Conservation (phyloP, 225 moss, liverwort and hornwort species). For the Bryoerythrophyllum caledonicum region DNA sequence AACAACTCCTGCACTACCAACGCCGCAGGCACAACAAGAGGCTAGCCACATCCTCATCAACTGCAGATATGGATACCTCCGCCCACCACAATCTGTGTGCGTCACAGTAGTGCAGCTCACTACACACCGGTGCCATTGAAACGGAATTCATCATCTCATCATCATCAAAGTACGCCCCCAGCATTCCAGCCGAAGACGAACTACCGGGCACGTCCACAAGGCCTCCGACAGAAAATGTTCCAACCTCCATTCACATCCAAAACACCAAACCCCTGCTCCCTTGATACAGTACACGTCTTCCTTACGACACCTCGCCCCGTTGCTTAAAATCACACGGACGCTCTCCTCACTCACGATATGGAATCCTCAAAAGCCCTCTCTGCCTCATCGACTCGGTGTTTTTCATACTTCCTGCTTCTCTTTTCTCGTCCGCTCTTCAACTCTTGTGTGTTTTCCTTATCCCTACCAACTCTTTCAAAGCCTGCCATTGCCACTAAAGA, state of each 20-base stretch:
- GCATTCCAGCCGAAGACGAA: constrained; percentile 99
- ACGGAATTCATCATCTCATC: constrained; percentile 7
- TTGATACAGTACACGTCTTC: constrained; percentile 48
- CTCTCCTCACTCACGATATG: constrained; percentile 41
- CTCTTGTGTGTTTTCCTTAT: constrained; percentile 41
- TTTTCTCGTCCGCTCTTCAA: not conserved
- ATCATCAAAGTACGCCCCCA: constrained; percentile 65
- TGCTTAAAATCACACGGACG: constrained; percentile 42
- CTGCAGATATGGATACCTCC: constrained; percentile 99
- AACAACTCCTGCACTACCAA: constrained; percentile 45
- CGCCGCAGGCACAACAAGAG: constrained; percentile 73
- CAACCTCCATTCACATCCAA: constrained; percentile 63
- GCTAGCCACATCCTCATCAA: constrained; percentile 95
- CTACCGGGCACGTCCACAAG: constrained; percentile 71
- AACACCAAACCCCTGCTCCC: constrained; percentile 56
- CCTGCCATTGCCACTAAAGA: constrained; percentile 84
- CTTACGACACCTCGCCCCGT: constrained; percentile 46
- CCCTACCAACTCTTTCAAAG: constrained; percentile 58
- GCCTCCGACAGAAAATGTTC: constrained; percentile 53
- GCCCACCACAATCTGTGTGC: constrained; percentile 79
- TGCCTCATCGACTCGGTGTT: constrained; percentile 31
- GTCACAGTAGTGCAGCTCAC: constrained; percentile 78
- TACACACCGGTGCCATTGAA: constrained; percentile 45
- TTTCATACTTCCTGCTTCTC: not conserved
- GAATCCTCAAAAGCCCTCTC: constrained; percentile 46